Base-by-base conservation (phyloP, 1,139 yeast species). In the Arxiozyma telluris region DNA sequence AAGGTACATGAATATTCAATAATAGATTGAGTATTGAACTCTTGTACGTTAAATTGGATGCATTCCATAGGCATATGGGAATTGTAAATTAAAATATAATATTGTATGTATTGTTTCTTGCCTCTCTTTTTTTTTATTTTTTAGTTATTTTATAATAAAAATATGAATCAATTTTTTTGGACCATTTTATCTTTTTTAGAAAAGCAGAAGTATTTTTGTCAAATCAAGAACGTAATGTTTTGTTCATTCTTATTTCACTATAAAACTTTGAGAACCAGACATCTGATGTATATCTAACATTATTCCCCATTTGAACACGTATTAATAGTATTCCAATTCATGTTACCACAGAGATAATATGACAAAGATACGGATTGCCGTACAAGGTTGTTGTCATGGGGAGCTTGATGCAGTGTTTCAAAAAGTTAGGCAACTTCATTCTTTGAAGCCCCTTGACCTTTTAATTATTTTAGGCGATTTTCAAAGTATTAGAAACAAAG, bases 361-460 rank as follows among this genome's bases (percentile, higher is more conserved):
- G 61, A 49, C 48, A 17, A 57, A 56, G 50, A 47, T 71, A 22
- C 58, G 66, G 45, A 65, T 90, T 17, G 96, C 95, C 6, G 77
- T 90, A 0, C 93, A 88, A 64, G 99, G 99, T 21, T 93, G 99
- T 67, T 84, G 96, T 59, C 99, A 93, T 68, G 98, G 98, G 1
- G 83, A 82, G 57, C 76, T 93, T 45, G 73, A 82, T 58, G 63
- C 66, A 12, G 84, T 91, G 2, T 91, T 90, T 64, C 55, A 63
- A 5, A 55, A 66, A 2, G 69, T 79, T 6, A 5, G 53, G 11
- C n/a, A 54, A 34, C 34, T 61, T 47, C 60, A 67, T 49, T 34
- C 43, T 1, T 44, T 58, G 4, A 50, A 59, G 12, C 61, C 67
- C 12, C 78, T 80, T 0, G 96, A 90, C 47, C 71, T 93, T 3